These are phyloP conservation scores for Aspergillus campestris DNA, from an alignment of 495 filamentous ascomycete genomes.

Conservation along the genomic window DNA sequence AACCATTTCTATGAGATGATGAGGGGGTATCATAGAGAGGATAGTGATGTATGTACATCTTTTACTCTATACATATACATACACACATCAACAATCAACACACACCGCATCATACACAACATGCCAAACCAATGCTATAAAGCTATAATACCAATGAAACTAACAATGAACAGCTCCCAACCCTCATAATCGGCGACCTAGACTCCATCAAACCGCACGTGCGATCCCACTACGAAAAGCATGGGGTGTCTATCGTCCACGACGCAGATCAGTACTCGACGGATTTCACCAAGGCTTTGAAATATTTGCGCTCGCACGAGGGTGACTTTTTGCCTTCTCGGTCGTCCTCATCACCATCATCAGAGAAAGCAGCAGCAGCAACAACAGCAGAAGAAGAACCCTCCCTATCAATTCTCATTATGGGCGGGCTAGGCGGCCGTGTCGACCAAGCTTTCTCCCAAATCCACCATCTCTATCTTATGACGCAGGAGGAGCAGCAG, in stretches of 20 bases:
- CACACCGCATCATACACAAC: not conserved
- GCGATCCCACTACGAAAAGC: constrained; percentile 49
- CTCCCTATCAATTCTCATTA: constrained; percentile 48
- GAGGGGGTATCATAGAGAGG: constrained; percentile 22
- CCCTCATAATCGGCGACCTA: constrained; percentile 75
- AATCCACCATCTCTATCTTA: constrained; percentile 64
- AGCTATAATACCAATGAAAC: not conserved
- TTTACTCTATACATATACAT: not conserved
- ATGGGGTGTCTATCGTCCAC: constrained; percentile 47
- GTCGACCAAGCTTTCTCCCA: constrained; percentile 89
- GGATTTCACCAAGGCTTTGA: constrained; percentile 69
- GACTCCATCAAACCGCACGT: constrained; percentile 64
- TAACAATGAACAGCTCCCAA: constrained; percentile 40
- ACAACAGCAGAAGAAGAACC: not conserved
- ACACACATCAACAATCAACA: not conserved
- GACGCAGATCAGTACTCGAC: constrained; percentile 77
- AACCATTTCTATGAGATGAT: constrained; percentile 63
- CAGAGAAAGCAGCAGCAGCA: constrained; percentile 1
- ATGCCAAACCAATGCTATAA: not conserved
- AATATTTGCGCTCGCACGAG: constrained; percentile 43
- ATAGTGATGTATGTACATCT: constrained; percentile 28
- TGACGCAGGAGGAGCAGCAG: constrained; percentile 18
- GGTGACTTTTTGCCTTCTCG: constrained; percentile 19
- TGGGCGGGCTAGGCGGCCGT: constrained; percentile 81
- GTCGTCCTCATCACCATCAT: constrained; percentile 2